Base-by-base conservation (phyloP, 1,284 basidiomycete genomes). In the Leccinum subatratum region DNA sequence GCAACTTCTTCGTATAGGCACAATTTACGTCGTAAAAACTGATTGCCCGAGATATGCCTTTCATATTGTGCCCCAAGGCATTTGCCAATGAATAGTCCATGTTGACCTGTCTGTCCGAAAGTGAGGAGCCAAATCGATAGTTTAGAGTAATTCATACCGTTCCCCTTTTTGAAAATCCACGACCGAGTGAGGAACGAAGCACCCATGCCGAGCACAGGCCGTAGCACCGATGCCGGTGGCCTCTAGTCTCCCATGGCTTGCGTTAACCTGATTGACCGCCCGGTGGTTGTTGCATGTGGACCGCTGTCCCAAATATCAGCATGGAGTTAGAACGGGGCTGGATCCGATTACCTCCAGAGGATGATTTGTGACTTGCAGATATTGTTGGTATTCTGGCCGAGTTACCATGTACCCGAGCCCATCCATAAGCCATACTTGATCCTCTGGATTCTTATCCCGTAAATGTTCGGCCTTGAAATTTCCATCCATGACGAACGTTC, bases 61-160 rank as follows among this genome's bases (percentile, higher is more conserved):
- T 8, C 39, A 66, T 62, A 2, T 63, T 67, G 16, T 68, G 57
- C 0, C 4, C 3, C 3, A 70, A 18, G 4, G 69, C 67, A 16
- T 68, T 22, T 1, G 64, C 6, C 28, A 73, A n/a, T 0, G 64
- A 61, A 18, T 70, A 74, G 34, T 73, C 71, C 64, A 74, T 73
- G 58, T 73, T 73, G 0, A 37, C 37, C 28, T 72, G 68, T 9
- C 72, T 72, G 30, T 32, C 30, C 30, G 30, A 32, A 8, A 32
- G 7, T 32, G 2, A 32, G 30, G 7, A 7, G 7, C 2, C 30
- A 7, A 32, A 8, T 32, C 7, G 30, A 32, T 2, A 32, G 1
- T 2, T 32, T 2, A 8, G 30, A 32, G 8, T 32, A 2, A 32
- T 32, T 7, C 30, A 32, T 34, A 70, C 71, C 63, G 20, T 72